Percentiles rank a stretch among this genome's conserved stretches.
Conservation (phyloP, 441 rosid genomes). For the Brassica balearica region DNA sequence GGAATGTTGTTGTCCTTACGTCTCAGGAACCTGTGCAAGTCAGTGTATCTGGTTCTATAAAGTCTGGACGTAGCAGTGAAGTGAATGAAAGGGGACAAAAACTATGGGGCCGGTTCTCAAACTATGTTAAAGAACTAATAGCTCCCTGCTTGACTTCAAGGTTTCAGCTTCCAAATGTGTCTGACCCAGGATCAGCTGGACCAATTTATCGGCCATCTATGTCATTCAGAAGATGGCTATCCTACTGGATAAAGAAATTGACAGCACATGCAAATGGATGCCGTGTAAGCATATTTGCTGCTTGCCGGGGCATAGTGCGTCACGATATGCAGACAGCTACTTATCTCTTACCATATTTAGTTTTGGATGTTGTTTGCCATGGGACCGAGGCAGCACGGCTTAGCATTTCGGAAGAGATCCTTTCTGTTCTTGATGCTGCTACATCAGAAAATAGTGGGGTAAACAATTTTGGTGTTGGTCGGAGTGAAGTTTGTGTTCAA, state of each 20-base stretch:
- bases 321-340: conserved; percentile 96
- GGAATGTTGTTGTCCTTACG: conserved; percentile 58
- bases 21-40: conserved; percentile 50
- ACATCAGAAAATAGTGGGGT: conserved; percentile 79
- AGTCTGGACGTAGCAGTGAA: conserved; percentile 50
- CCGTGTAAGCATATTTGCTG: conserved; percentile 87
- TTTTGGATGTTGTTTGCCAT: conserved; percentile 91
- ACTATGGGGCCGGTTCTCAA: conserved; percentile 95
- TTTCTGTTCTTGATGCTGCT: conserved; percentile 93
- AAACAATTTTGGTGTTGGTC: conserved; percentile 66
- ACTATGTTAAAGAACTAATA: conserved; percentile 95
- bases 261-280: conserved; percentile 93
- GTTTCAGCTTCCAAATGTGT: conserved; percentile 91
- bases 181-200: conserved; percentile 77
- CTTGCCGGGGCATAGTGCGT: conserved; percentile 98
- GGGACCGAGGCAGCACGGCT: conserved; percentile 87
- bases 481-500: conserved; percentile 96
- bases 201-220: conserved; percentile 91
- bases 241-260: conserved; percentile 86
- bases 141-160: conserved; percentile 99
- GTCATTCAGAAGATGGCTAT: conserved; percentile 99
- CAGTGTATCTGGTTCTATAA: conserved; percentile 47
- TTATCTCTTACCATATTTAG: conserved; percentile 95
- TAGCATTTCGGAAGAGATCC: conserved; percentile 89
- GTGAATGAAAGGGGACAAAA: conserved; percentile 82